Conservation (phyloP, 2,329 filamentous ascomycete genomes). For the Fusarium subglutinans region DNA sequence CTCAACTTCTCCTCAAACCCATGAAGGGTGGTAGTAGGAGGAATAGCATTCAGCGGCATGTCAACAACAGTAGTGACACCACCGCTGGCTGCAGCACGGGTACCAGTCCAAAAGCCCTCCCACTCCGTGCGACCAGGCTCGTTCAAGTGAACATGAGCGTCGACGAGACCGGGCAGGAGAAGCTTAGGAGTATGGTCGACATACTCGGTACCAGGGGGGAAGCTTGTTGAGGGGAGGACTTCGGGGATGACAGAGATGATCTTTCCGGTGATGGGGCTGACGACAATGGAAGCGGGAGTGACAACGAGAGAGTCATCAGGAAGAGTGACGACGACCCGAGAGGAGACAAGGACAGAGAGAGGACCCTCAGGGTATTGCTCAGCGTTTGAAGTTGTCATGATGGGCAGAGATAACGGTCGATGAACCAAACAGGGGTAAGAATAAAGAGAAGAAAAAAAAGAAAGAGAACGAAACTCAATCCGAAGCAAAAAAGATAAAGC, state of each 20-base stretch:
- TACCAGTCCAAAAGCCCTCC: conserved; percentile 98
- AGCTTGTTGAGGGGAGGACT: conserved; percentile 78
- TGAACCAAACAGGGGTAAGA: neutral
- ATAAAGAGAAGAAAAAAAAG: conserved; percentile 15
- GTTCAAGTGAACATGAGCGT: conserved; percentile 97
- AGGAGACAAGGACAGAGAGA: conserved; percentile 82
- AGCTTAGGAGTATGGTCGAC: conserved; percentile 86
- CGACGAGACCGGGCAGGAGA: conserved; percentile 89
- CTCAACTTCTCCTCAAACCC: conserved; percentile 86
- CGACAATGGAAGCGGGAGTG: conserved; percentile 82
- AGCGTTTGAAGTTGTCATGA: conserved; percentile 46
- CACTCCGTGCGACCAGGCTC: conserved; percentile 97
- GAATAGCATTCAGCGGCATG: conserved; percentile 97
- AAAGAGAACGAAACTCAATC: conserved; percentile 1
- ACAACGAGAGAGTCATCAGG: conserved; percentile 69
- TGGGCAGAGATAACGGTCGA: neutral
- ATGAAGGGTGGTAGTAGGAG: conserved; percentile 88
- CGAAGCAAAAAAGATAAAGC: conserved; percentile 10
- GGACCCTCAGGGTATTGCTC: conserved; percentile 44
- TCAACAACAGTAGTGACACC: conserved; percentile 97
- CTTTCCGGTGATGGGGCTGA: conserved; percentile 83
- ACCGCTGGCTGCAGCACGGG: conserved; percentile 90
- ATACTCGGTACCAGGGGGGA: conserved; percentile 78
- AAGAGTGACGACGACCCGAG: conserved; percentile 81
- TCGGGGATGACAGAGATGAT: conserved; percentile 79